Evolutionary conservation across 116 monocot species (phyloP).

Genomic region (Zostera marina): DNA sequence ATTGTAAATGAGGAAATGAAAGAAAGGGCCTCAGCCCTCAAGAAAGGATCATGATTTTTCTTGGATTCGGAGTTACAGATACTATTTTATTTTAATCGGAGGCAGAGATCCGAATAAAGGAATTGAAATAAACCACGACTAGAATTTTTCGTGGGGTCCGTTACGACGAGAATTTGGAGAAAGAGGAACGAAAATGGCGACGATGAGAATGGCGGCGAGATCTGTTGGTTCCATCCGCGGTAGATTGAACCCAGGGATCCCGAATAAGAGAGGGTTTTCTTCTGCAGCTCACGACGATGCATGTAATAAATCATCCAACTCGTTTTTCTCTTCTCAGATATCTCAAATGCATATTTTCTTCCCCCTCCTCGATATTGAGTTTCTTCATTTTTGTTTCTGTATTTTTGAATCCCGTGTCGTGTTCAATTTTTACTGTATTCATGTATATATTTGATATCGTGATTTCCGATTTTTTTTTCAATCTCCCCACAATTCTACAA

Average conservation of each 20-base stretch:
- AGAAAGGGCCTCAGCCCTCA: no score
- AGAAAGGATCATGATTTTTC: not conserved
- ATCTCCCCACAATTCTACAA: not conserved
- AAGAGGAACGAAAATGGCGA: not conserved
- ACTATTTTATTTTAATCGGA: not conserved
- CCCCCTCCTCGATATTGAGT: no score
- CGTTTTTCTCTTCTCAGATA: not conserved
- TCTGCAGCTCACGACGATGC: conserved; percentile 11
- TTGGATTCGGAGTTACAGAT: not conserved
- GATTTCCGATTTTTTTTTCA: no score
- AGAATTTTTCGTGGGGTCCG: not conserved
- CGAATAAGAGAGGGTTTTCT: conserved; percentile 10
- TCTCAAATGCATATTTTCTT: not conserved
- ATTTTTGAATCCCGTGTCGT: no score
- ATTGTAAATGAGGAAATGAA: no score
- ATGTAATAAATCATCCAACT: not conserved
- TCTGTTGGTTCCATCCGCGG: not conserved
- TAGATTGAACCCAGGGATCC: not conserved
- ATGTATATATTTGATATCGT: no score
- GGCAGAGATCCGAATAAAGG: not conserved
- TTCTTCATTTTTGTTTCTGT: no score
- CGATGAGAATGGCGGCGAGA: not conserved
- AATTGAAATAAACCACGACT: not conserved
- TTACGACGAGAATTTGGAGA: not conserved
- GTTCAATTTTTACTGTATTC: no score